Evolutionary conservation across 2,329 filamentous ascomycete species (phyloP).

Genomic region (Metarhizium guizhouense): DNA sequence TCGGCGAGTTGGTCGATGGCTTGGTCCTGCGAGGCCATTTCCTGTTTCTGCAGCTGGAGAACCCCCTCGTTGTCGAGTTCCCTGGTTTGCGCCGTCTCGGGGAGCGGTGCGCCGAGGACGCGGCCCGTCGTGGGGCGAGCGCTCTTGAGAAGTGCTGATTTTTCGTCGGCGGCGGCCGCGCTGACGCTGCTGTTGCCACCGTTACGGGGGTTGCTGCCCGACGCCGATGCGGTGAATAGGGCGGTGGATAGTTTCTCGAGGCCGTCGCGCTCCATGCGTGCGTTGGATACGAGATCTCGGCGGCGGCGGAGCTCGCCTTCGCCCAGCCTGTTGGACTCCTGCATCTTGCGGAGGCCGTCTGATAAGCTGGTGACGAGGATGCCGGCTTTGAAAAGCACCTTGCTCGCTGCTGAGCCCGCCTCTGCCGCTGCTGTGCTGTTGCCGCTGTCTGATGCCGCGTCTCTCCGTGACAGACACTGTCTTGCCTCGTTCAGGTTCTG

Average conservation of each 20-base stretch:
- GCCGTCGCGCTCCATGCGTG: constrained; percentile 65
- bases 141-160: constrained; percentile 36
- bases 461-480: constrained; percentile 56
- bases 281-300: constrained; percentile 59
- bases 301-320: constrained; percentile 67
- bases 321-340: constrained; percentile 48
- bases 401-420: constrained; percentile 66
- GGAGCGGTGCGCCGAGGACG: constrained; percentile 62
- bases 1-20: constrained; percentile 60
- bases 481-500: constrained; percentile 55
- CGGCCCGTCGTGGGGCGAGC: constrained; percentile 46
- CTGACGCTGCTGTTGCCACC: constrained; percentile 16
- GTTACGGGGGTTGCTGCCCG: constrained; percentile 23
- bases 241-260: constrained; percentile 63
- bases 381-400: constrained; percentile 59
- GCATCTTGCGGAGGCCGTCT: constrained; percentile 52
- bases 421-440: constrained; percentile 42
- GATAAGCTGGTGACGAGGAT: constrained; percentile 55
- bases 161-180: constrained; percentile 39
- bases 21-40: constrained; percentile 67
- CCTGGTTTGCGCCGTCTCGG: constrained; percentile 67
- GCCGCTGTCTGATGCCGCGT: constrained; percentile 36
- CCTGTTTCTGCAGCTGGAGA: constrained; percentile 61
- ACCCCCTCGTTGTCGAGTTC: constrained; percentile 71
- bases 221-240: constrained; percentile 23